Conservation (phyloP, 495 filamentous ascomycete genomes). For the Talaromyces ruber region DNA sequence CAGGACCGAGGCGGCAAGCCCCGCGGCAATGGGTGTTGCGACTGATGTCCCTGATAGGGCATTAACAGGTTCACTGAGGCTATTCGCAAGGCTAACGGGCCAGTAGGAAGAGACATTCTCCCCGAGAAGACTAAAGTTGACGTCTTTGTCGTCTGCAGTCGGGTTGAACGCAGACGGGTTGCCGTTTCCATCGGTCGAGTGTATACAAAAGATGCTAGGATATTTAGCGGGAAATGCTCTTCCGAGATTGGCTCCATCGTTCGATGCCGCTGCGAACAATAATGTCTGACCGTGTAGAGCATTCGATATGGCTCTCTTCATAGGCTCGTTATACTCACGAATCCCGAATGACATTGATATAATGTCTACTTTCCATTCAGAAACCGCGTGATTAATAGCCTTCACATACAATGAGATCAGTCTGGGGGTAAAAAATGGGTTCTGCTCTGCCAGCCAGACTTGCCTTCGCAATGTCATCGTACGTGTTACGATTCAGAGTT, state of each 20-base stretch:
- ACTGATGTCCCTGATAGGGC: slow-evolving; percentile 20
- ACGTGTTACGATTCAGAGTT: slow-evolving; percentile 14
- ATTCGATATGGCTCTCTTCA: slow-evolving; percentile 17
- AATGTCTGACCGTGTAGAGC: slow-evolving; percentile 15
- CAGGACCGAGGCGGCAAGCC: slow-evolving; percentile 19
- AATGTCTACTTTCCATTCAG: slow-evolving; percentile 25
- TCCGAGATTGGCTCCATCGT: slow-evolving; percentile 22
- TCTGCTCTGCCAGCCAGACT: slow-evolving; percentile 9
- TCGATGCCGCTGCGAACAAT: slow-evolving; percentile 26
- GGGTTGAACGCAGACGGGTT: slow-evolving; percentile 25
- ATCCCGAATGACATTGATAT: slow-evolving; percentile 28
- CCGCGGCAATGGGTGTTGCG: slow-evolving; percentile 24
- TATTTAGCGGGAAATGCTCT: slow-evolving; percentile 25
- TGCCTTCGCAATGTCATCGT: slow-evolving; percentile 20
- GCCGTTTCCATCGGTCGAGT: slow-evolving; percentile 24
- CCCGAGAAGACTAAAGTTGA: slow-evolving; percentile 26
- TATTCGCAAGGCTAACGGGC: slow-evolving; percentile 13
- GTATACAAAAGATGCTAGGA: slow-evolving; percentile 25
- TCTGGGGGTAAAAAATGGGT: slow-evolving; percentile 2
- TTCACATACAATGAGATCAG: slow-evolving; percentile 11
- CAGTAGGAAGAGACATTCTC: slow-evolving; percentile 22
- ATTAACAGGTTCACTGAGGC: slow-evolving; percentile 14
- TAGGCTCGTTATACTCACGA: slow-evolving; percentile 17
- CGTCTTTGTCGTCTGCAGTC: slow-evolving; percentile 17
- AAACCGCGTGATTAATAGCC: slow-evolving; percentile 24